These are phyloP conservation scores for Pyrenochaeta sp. DNA, from an alignment of 2,329 filamentous ascomycete species.

Conservation along the genomic window DNA sequence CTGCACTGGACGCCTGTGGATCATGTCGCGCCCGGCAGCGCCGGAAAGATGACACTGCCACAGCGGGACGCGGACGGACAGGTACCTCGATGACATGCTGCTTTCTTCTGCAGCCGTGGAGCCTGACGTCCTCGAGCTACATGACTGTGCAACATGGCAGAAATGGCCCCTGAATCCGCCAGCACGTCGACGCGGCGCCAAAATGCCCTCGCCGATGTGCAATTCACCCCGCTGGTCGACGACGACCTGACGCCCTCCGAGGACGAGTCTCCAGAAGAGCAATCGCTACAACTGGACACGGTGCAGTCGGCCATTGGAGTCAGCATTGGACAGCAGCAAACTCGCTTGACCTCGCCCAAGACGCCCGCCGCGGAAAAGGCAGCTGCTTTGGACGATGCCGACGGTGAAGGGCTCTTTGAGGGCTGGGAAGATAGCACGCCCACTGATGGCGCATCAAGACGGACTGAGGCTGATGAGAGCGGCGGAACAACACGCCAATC, in stretches of 20 bases:
- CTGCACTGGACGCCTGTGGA: constrained; percentile 8
- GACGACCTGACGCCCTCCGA: constrained; percentile 55
- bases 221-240: constrained; percentile 50
- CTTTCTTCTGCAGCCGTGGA: constrained; percentile 12
- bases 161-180: constrained; percentile 10
- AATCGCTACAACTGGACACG: constrained; percentile 46
- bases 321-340: constrained; percentile 66
- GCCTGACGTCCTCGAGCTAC: constrained; percentile 5
- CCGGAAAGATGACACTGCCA: constrained; percentile 38
- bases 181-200: constrained; percentile 24
- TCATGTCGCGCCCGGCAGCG: constrained; percentile 25
- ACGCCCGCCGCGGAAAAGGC: constrained; percentile 67
- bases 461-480: no score
- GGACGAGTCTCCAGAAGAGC: constrained; percentile 47
- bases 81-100: constrained; percentile 23
- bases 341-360: constrained; percentile 62
- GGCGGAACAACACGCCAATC: no score
- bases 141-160: constrained; percentile 28
- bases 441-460: constrained; percentile 6
- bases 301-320: constrained; percentile 61
- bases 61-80: constrained; percentile 25
- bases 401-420: constrained; percentile 58
- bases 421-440: constrained; percentile 45
- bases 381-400: constrained; percentile 59
- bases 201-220: constrained; percentile 52